Base-by-base conservation (phyloP, 208 protist genomes). In the Wallacemonas sp. region DNA sequence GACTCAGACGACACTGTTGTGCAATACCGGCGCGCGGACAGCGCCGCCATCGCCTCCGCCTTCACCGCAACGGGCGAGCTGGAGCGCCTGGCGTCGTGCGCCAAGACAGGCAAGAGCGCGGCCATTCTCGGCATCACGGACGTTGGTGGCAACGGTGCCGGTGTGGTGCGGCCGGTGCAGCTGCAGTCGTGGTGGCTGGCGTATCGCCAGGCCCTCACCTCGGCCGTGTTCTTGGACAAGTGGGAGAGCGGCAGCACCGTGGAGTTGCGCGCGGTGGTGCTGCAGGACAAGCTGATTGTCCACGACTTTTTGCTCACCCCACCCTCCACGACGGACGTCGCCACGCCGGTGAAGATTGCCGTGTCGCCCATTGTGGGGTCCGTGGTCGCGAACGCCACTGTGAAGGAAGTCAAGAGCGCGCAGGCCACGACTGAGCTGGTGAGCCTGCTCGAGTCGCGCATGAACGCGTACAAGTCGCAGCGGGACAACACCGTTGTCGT, bases 281-380 rank as follows among this genome's bases (percentile, higher is more conserved):
- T 81, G 38, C 68, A 76, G 62, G 68, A 76, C 23, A 57, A 62
- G 41, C 62, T 45, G 28, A 23, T 77, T 25, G 23, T 66, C 38
- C 45, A 69, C 31, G 65, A 76, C 67, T 69, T 74, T 36, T 26
- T 77, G 49, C 33, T 29, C 42, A 76, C 18, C 1, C 18, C 23
- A 23, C 20, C 48, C 23, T 2, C 48, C 14, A 22, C 39, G 54
- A 22, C 31, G 31, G 20, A 55, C 0, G 3, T 39, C 33, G 20
- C 1, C 1, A 36, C 48, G 18, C 57, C 41, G 5, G 62, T 73
- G 20, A 42, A 42, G 33, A 44, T 82, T 5, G 67, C 52, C 4
- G 67, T 55, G 11, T 77, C 71, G 12, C 77, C 81, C 0, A 66
- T 87, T 38, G 77, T 73, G 5, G 81, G 81, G 23, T 64, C 72